Percentiles rank a stretch among this genome's conserved stretches.
Conservation (phyloP, 768 basidiomycete species). For the Ramaria sp. region DNA sequence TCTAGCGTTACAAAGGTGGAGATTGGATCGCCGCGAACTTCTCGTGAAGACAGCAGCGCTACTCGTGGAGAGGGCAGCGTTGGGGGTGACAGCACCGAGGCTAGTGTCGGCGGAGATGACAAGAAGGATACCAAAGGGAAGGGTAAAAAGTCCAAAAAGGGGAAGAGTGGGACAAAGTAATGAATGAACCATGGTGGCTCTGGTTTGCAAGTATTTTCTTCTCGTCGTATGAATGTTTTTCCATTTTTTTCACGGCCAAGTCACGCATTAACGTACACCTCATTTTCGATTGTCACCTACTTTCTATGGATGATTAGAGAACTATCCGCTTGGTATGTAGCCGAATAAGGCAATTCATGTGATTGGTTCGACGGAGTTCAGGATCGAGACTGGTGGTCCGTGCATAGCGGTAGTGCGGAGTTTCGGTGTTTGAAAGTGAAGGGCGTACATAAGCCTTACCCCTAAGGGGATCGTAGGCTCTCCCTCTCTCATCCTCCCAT, state of each 20-base stretch:
- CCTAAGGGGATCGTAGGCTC: neutral
- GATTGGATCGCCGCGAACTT: slow-evolving; percentile 26
- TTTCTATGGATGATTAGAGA: neutral
- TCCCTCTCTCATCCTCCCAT: slow-evolving; percentile 1
- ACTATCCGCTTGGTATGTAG: neutral
- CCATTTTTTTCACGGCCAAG: slow-evolving; percentile 18
- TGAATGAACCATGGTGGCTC: slow-evolving; percentile 11
- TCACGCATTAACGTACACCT: neutral
- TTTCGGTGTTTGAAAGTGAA: slow-evolving; percentile 2
- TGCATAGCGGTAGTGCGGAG: neutral
- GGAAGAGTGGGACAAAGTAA: slow-evolving; percentile 32
- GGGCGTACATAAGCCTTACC: neutral
- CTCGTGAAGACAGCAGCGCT: slow-evolving; percentile 6
- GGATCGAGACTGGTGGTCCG: neutral
- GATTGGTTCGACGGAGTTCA: neutral
- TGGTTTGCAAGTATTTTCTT: slow-evolving; percentile 16
- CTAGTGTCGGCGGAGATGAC: slow-evolving; percentile 16
- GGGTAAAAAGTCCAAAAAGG: slow-evolving; percentile 50
- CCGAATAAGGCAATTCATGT: neutral
- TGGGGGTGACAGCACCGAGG: slow-evolving; percentile 5
- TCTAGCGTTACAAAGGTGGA: slow-evolving; percentile 2
- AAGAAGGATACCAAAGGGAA: slow-evolving; percentile 31
- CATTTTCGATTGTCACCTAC: neutral
- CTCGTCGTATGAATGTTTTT: slow-evolving; percentile 15
- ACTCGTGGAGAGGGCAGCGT: slow-evolving; percentile 26